Percentiles rank a stretch among this genome's conserved stretches.
Evolutionary conservation across 352 stramenopile genomes (phyloP).

Genomic region (Pythium insidiosum): DNA sequence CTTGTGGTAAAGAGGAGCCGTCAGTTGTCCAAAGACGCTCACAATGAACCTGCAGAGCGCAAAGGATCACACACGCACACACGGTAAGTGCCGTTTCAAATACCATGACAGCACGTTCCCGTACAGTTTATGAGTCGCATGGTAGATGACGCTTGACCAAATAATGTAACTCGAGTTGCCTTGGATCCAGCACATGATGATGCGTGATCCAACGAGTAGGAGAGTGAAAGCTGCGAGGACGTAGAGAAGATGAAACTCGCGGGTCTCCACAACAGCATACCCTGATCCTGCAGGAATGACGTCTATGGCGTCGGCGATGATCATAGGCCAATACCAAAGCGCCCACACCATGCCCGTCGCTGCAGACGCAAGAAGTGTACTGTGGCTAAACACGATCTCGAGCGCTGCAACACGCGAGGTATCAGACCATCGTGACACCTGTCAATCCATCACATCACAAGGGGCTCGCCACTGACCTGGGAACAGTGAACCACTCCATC

Average conservation of each 20-base stretch:
- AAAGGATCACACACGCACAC: too few relatives aligned
- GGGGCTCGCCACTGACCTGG: constrained; percentile 38
- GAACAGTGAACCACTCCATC: constrained; percentile 84
- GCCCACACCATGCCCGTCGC: constrained; percentile 81
- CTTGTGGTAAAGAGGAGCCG: constrained; percentile 77
- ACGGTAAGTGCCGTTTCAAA: too few relatives aligned
- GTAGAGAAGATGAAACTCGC: constrained; percentile 71
- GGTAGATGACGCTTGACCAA: constrained; percentile 84
- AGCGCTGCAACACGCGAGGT: constrained; percentile 35
- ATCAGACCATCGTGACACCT: too few relatives aligned
- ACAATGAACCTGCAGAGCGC: constrained; percentile 63
- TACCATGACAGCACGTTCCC: too few relatives aligned
- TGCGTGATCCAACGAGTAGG: constrained; percentile 70
- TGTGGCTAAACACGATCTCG: constrained; percentile 85
- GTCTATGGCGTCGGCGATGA: constrained; percentile 78
- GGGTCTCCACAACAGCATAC: constrained; percentile 72
- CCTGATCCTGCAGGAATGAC: constrained; percentile 63
- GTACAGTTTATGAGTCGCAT: constrained; percentile 84
- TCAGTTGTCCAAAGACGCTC: constrained; percentile 83
- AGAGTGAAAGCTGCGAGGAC: constrained; percentile 75
- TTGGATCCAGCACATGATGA: constrained; percentile 90
- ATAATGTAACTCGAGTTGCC: constrained; percentile 85
- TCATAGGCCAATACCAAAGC: constrained; percentile 84
- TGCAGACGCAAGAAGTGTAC: constrained; percentile 78
- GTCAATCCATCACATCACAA: too few relatives aligned